Conservation (phyloP, 2,329 filamentous ascomycete species). For the Malbranchea cinnamomea region DNA sequence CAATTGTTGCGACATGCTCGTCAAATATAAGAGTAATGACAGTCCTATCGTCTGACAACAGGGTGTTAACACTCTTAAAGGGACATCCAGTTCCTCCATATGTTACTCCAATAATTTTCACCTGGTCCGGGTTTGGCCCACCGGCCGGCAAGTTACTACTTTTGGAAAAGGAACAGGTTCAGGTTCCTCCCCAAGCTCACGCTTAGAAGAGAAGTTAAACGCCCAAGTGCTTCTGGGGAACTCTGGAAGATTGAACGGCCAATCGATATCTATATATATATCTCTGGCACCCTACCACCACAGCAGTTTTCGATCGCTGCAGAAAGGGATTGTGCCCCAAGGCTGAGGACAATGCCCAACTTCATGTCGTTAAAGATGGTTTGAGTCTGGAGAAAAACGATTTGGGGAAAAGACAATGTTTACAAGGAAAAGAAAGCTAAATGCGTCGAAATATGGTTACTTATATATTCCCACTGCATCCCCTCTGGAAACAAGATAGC, state of each 20-base stretch:
- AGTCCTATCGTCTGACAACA: conserved; percentile 29
- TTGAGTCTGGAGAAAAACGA: too few species aligned
- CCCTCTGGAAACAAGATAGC: too few species aligned
- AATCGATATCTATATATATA: too few species aligned
- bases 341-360: conserved; percentile 8
- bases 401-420: too few species aligned
- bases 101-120: conserved; percentile 29
- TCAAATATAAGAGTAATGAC: conserved; percentile 38
- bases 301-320: conserved; percentile 7
- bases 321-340: conserved; percentile 12
- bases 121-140: conserved; percentile 18
- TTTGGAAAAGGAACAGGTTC: conserved; percentile 10
- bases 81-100: conserved; percentile 37
- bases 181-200: conserved; percentile 1
- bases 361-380: conserved; percentile 7
- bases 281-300: too few species aligned
- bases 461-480: too few species aligned
- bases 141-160: neutral
- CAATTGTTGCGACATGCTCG: conserved; percentile 36
- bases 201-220: conserved; percentile 3
- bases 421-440: too few species aligned
- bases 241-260: conserved; percentile 6
- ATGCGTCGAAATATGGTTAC: too few species aligned
- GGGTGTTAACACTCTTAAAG: conserved; percentile 27
- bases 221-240: conserved; percentile 7